Evolutionary conservation across 306 rosid species (phyloP).

Genomic region (Begonia loranthoides): DNA sequence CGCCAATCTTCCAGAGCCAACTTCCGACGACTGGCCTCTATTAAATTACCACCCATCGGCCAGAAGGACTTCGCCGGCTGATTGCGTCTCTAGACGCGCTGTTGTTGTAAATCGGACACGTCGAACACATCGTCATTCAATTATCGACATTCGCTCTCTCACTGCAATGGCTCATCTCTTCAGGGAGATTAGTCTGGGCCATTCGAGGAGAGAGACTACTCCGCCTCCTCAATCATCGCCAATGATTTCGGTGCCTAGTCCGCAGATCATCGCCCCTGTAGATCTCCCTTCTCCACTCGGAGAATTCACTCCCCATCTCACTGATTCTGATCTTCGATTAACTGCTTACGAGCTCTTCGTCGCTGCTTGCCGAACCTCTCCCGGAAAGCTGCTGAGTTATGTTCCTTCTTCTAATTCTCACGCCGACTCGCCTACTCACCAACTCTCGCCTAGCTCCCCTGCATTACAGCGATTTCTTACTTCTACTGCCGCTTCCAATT

Average conservation of each 20-base stretch:
- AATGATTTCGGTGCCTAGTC: slow-evolving; percentile 15
- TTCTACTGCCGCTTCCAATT: slow-evolving; percentile 90
- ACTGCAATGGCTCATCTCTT: slow-evolving; percentile 84
- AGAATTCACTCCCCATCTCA: slow-evolving; percentile 46
- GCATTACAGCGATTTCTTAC: slow-evolving; percentile 82
- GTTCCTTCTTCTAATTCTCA: slow-evolving; percentile 19
- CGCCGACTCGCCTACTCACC: slow-evolving; percentile 38
- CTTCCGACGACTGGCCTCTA: no score
- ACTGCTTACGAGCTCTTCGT: slow-evolving; percentile 97
- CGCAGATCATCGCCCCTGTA: slow-evolving; percentile 19
- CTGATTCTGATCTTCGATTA: slow-evolving; percentile 65
- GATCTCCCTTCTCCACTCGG: slow-evolving; percentile 87
- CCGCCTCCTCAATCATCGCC: slow-evolving; percentile 16
- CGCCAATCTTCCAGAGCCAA: no score
- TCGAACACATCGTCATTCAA: no score
- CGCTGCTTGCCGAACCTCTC: slow-evolving; percentile 80
- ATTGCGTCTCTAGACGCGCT: no score
- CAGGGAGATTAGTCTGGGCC: slow-evolving; percentile 82
- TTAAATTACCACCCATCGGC: no score
- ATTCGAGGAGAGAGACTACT: slow-evolving; percentile 59
- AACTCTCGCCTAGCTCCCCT: slow-evolving; percentile 34
- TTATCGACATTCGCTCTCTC: no score
- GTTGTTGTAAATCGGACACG: no score
- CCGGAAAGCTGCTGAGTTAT: slow-evolving; percentile 57
- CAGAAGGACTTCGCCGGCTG: no score